A percentile compares a stretch with the other conserved stretches of the same genome.
Conservation (phyloP, 352 stramenopile genomes). For the Phytophthora pinifolia region DNA sequence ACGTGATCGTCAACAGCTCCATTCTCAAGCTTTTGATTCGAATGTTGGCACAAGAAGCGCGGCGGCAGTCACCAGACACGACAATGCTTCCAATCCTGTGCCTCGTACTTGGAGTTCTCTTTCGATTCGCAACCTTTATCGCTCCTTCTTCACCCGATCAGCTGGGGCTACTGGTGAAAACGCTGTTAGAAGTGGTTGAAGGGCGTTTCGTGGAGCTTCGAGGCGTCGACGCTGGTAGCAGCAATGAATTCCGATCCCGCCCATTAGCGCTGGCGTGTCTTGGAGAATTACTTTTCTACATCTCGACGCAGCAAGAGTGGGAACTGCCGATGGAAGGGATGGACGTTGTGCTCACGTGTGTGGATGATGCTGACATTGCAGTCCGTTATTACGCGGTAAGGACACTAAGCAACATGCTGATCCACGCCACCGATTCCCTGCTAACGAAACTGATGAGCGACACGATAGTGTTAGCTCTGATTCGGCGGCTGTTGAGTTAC, state of each 20-base stretch:
- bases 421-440: slow-evolving; percentile 36
- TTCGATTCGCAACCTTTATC: slow-evolving; percentile 75
- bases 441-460: slow-evolving; percentile 45
- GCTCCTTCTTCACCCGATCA: slow-evolving; percentile 57
- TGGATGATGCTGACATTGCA: slow-evolving; percentile 45
- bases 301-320: slow-evolving; percentile 56
- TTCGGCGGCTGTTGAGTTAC: slow-evolving; percentile 32
- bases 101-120: slow-evolving; percentile 64
- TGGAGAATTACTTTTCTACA: slow-evolving; percentile 77
- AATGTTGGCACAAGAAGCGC: slow-evolving; percentile 42
- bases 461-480: slow-evolving; percentile 36
- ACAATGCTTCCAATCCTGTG: slow-evolving; percentile 43
- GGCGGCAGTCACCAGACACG: slow-evolving; percentile 8
- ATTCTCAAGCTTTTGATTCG: slow-evolving; percentile 65
- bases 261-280: slow-evolving; percentile 51
- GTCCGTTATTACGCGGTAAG: slow-evolving; percentile 58
- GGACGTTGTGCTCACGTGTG: slow-evolving; percentile 30
- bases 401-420: slow-evolving; percentile 67
- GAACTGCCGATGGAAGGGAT: slow-evolving; percentile 35
- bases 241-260: slow-evolving; percentile 19
- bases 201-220: not conserved
- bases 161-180: slow-evolving; percentile 46
- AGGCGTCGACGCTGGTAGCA: not conserved
- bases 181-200: slow-evolving; percentile 28
- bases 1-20: slow-evolving; percentile 85